Conservation (phyloP, 495 filamentous ascomycete species). For the Podospora comata region DNA sequence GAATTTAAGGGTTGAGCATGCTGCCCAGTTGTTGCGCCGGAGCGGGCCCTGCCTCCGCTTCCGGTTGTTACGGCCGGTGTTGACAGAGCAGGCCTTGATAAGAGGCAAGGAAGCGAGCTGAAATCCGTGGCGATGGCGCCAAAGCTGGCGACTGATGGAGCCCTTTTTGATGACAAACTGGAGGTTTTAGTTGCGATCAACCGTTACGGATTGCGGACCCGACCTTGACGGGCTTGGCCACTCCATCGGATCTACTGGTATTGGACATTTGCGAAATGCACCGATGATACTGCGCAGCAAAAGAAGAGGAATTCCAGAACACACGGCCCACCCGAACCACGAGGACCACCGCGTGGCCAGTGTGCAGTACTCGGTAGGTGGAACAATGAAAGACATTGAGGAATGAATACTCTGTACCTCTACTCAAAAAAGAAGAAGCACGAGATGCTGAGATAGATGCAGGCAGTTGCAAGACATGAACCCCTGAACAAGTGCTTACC, state of each 20-base stretch:
- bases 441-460: neutral
- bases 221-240: neutral
- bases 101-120: too few species aligned
- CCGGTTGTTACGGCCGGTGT: neutral
- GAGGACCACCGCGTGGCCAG: neutral
- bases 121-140: neutral
- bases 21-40: neutral
- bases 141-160: neutral
- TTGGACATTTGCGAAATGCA: neutral
- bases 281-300: neutral
- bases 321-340: neutral
- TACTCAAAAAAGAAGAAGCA: neutral
- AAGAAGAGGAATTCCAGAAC: neutral
- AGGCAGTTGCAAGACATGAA: conserved; percentile 2
- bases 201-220: conserved; percentile 11
- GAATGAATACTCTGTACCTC: neutral
- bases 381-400: neutral
- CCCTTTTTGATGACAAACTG: conserved; percentile 7
- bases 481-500: conserved; percentile 4
- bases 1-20: too few species aligned
- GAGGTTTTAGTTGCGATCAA: conserved; percentile 17
- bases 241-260: neutral
- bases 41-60: neutral
- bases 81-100: neutral
- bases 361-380: neutral